Percentiles rank a stretch among this genome's conserved stretches.
These are phyloP conservation scores for Globisporangium iwayamae DNA, from an alignment of 352 stramenopile species.

Conservation along the genomic window DNA sequence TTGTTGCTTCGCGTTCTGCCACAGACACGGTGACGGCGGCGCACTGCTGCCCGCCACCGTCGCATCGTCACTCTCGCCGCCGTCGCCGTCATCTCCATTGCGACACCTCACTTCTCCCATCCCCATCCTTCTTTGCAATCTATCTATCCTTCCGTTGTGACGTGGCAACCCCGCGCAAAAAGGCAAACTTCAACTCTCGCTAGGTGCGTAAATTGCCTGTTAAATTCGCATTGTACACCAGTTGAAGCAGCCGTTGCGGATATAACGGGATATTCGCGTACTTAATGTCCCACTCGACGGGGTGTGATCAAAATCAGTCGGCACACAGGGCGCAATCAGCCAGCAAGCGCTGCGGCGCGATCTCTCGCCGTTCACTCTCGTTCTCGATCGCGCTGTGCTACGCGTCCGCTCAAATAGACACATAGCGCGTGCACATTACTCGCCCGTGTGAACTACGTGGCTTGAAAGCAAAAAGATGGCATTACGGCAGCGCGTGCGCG, in stretches of 20 bases:
- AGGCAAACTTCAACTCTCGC: slow-evolving; percentile 24
- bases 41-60: slow-evolving; percentile 27
- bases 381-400: neutral
- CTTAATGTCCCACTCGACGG: neutral
- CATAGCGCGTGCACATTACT: neutral
- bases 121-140: neutral
- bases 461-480: slow-evolving; percentile 19
- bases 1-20: neutral
- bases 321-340: slow-evolving; percentile 4
- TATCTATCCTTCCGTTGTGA: neutral
- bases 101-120: neutral
- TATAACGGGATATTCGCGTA: neutral
- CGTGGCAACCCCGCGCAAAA: neutral
- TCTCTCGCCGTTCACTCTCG: neutral
- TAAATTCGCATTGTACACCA: too few relatives aligned
- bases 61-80: slow-evolving; percentile 35
- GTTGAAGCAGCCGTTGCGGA: neutral
- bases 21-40: slow-evolving; percentile 32
- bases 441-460: neutral
- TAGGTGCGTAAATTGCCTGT: neutral
- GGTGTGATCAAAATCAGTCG: slow-evolving; percentile 2
- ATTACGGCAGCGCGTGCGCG: slow-evolving; percentile 41
- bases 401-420: neutral
- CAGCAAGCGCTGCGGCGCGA: slow-evolving; percentile 1
- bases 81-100: neutral